Conservation (phyloP, 176 grass and related monocot genomes). For the Areca catechu region DNA sequence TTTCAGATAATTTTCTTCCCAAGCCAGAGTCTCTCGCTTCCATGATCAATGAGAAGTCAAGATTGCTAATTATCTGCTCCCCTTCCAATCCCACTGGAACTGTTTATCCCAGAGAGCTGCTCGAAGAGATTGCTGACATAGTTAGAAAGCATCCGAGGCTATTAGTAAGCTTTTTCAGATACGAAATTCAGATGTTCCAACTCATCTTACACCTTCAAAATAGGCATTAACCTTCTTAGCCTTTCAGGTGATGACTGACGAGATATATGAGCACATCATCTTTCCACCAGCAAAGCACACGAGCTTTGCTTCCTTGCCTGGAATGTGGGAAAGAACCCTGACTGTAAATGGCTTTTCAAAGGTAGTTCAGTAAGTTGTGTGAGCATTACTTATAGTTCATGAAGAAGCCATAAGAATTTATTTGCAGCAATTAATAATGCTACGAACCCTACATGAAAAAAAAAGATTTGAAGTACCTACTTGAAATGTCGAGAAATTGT, state of each 20-base stretch:
- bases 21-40: conserved; percentile 62
- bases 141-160: conserved; percentile 81
- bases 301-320: conserved; percentile 61
- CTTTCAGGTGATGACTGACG: conserved; percentile 80
- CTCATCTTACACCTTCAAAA: not conserved
- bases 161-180: conserved; percentile 32
- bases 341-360: conserved; percentile 69
- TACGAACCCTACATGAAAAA: too few relatives aligned
- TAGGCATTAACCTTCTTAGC: not conserved
- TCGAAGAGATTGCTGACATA: conserved; percentile 78
- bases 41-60: conserved; percentile 65
- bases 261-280: conserved; percentile 81
- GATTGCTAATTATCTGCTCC: conserved; percentile 81
- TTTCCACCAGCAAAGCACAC: conserved; percentile 50
- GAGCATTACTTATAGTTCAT: too few relatives aligned
- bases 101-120: conserved; percentile 74
- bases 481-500: too few relatives aligned
- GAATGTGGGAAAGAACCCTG: conserved; percentile 70
- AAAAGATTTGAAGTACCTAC: too few relatives aligned
- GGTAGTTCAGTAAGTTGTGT: conserved; percentile 19
- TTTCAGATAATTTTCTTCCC: conserved; percentile 67
- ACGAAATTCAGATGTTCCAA: not conserved
- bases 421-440: not conserved
- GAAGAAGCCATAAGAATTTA: too few relatives aligned
- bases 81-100: conserved; percentile 94